These are phyloP conservation scores for Biscogniauxia marginata DNA, from an alignment of 2,329 filamentous ascomycete genomes.

Conservation along the genomic window DNA sequence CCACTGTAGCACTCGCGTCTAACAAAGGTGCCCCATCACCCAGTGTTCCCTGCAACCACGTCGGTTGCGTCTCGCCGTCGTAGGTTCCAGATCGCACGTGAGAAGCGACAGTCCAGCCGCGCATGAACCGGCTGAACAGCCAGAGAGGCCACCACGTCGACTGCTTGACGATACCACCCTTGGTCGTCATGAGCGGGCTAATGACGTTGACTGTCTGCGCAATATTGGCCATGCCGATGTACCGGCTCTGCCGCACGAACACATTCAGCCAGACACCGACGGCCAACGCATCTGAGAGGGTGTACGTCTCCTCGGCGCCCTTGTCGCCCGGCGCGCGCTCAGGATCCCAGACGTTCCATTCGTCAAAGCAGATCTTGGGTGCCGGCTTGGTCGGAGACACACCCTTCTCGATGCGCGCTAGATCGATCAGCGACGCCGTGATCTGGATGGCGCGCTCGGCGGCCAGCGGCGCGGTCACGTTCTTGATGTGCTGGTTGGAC, in stretches of 20 bases:
- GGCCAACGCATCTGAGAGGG: conserved; percentile 72
- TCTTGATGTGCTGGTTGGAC: conserved; percentile 45
- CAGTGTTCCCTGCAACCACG: conserved; percentile 63
- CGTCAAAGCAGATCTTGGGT: conserved; percentile 76
- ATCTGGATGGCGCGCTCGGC: conserved; percentile 76
- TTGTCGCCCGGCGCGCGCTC: conserved; percentile 66
- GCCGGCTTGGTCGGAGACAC: conserved; percentile 58
- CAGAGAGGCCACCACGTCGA: conserved; percentile 74
- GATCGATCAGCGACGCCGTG: conserved; percentile 65
- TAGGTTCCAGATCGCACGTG: conserved; percentile 66
- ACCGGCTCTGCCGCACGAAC: conserved; percentile 68
- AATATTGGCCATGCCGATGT: conserved; percentile 76
- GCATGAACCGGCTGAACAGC: conserved; percentile 71
- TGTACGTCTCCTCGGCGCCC: conserved; percentile 73
- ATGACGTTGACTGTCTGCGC: conserved; percentile 79
- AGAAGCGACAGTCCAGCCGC: conserved; percentile 65
- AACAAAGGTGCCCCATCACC: conserved; percentile 62
- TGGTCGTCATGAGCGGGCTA: conserved; percentile 70
- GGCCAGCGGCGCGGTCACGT: conserved; percentile 61
- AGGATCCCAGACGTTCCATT: conserved; percentile 84
- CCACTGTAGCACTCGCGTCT: conserved; percentile 63
- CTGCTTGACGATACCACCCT: conserved; percentile 64
- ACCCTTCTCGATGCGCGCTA: conserved; percentile 68
- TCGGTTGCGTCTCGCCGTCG: conserved; percentile 62
- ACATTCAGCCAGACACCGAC: conserved; percentile 75